Evolutionary conservation across 345 rosid genomes (phyloP).

Genomic region (Mangifera indica): DNA sequence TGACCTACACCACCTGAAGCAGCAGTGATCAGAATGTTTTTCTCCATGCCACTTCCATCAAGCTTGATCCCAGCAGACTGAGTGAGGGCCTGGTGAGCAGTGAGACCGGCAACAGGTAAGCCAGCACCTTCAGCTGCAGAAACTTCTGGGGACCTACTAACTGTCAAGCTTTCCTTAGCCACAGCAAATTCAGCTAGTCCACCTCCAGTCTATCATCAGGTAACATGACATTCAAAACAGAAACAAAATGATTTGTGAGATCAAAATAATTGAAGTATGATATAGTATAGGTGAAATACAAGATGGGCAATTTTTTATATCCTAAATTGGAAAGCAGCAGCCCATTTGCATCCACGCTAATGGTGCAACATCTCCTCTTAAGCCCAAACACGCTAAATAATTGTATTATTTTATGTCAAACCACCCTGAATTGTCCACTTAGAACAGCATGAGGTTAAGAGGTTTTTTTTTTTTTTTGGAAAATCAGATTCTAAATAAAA

Average conservation of each 20-base stretch:
- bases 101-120: slow-evolving; percentile 63
- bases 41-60: slow-evolving; percentile 52
- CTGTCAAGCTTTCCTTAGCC: slow-evolving; percentile 56
- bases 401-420: not conserved
- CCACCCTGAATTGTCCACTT: not conserved
- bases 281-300: not conserved
- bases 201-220: slow-evolving; percentile 43
- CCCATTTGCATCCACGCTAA: not conserved
- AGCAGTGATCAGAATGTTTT: slow-evolving; percentile 65
- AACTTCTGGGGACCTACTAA: slow-evolving; percentile 57
- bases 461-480: not conserved
- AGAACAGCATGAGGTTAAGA: not conserved
- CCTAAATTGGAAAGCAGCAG: not conserved
- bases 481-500: too few species aligned
- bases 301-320: not conserved
- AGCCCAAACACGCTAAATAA: not conserved
- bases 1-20: slow-evolving; percentile 91
- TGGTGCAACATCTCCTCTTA: too few species aligned
- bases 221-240: not conserved
- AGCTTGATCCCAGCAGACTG: slow-evolving; percentile 59
- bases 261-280: not conserved
- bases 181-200: slow-evolving; percentile 67
- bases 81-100: slow-evolving; percentile 64
- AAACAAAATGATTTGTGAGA: not conserved
- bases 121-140: slow-evolving; percentile 69